Conservation (phyloP, 2,329 filamentous ascomycete genomes). For the Exophiala viscosa region DNA sequence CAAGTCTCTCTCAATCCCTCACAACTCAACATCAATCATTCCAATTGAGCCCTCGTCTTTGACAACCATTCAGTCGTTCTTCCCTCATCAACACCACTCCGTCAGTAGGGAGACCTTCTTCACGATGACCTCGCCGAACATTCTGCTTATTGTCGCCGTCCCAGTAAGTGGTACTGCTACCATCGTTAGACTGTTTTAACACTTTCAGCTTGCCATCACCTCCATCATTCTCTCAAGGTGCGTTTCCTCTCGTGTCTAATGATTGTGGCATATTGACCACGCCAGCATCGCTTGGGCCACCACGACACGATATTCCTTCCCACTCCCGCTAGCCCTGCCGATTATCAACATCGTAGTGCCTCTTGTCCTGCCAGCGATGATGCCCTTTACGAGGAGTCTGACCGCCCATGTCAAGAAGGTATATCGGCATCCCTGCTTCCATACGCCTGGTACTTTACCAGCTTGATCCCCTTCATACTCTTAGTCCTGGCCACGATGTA, state of each 20-base stretch:
- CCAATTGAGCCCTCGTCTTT: background rate
- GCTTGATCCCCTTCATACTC: constrained; percentile 31
- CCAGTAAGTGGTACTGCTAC: background rate
- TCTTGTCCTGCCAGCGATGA: background rate
- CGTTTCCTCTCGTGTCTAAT: background rate
- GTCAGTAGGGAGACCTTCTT: too few relatives aligned
- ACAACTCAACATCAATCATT: background rate
- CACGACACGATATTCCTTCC: constrained; percentile 6
- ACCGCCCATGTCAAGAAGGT: background rate
- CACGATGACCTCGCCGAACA: background rate
- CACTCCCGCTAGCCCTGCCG: constrained; percentile 9
- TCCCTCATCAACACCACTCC: background rate
- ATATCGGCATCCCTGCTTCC: background rate
- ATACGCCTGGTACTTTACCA: constrained; percentile 17
- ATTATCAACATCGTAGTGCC: constrained; percentile 11
- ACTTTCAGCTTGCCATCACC: constrained; percentile 1
- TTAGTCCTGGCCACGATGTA: constrained; percentile 33
- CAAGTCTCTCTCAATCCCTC: background rate
- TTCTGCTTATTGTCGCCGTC: background rate
- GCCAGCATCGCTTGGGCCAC: constrained; percentile 12
- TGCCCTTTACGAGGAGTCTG: background rate
- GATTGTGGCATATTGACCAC: constrained; percentile 1
- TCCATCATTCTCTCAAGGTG: constrained; percentile 18
- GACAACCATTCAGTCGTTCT: background rate
- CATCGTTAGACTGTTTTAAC: background rate